Base-by-base conservation (phyloP, 108 stramenopile genomes). In the Fragilariopsis cylindrus region DNA sequence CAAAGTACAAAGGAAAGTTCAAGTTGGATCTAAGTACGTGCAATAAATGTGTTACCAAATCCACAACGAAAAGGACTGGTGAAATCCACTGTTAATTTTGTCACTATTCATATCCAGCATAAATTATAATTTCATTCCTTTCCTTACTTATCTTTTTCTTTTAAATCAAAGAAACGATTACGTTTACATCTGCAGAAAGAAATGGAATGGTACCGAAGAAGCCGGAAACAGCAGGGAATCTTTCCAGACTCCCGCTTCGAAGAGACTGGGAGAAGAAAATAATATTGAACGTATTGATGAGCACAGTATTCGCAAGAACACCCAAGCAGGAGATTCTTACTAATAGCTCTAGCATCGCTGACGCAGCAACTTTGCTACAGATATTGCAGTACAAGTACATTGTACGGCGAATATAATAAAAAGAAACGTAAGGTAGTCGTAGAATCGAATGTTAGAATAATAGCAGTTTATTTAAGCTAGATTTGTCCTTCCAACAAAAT, bases 171-270 rank as follows among this genome's bases (percentile, higher is more conserved):
- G 73, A 55, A 57, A 52, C 40, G 73, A 74, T 45, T 78, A 65
- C 64, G 56, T 78, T 16, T 78, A 78, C 45, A 65, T 78, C 57
- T 78, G 77, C 60, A 60, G 77, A 18, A 78, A 78, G 54, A 62
- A 66, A 58, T 4, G 11, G n/a, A 60, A 5, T 5, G 15, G 5
- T 15, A 21, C 13, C 15, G 8, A 30, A 30, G 21, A 30, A 30
- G 21, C 7, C 56, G 56, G 30, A 15, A 57, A 57, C 7, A 15
- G 8, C 56, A 30, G 21, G 21, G 21, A 30, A 30, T 30, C 21
- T 30, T 30, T 30, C 0, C 21, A 30, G 21, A 30, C 21, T 30
- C 21, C 21, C 21, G 13, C 30, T 7, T 15, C 56, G 56, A 8
- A 15, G 56, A 6, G 12, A 0, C 30, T 15, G 56, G 56, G 6